Evolutionary conservation across 1,284 basidiomycete species (phyloP).

Genomic region (Trametes hirsuta): DNA sequence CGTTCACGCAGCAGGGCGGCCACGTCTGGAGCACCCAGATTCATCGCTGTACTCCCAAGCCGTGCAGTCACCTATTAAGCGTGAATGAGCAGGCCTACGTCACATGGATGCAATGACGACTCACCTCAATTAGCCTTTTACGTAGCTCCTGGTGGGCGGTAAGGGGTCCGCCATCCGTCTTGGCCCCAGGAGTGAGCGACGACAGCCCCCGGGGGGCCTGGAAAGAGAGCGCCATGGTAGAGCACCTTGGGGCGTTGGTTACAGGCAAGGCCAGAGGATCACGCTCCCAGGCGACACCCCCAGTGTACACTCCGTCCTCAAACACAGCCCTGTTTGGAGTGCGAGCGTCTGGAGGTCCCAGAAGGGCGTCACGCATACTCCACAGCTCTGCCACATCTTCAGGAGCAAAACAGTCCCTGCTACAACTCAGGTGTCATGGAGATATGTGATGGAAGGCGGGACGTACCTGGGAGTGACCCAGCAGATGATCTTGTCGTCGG

Average conservation of each 20-base stretch:
- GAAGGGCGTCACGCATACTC: not conserved
- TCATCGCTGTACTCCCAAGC: not conserved
- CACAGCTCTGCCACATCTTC: not conserved
- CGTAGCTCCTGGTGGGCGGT: not conserved
- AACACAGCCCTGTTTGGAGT: not conserved
- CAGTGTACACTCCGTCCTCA: not conserved
- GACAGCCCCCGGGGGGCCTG: not conserved
- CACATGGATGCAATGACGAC: not conserved
- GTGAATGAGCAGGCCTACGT: not conserved
- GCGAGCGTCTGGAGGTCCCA: not conserved
- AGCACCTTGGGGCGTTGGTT: not conserved
- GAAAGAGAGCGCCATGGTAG: not conserved
- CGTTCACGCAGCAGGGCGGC: not conserved
- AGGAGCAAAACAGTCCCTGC: not conserved
- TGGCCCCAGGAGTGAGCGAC: not conserved
- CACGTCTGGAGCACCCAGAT: not conserved
- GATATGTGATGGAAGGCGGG: too few species aligned
- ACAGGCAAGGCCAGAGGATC: not conserved
- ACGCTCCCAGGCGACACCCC: not conserved
- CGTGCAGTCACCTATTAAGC: not conserved
- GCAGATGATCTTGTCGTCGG: too few species aligned
- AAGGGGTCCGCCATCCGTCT: not conserved
- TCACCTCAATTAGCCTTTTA: not conserved
- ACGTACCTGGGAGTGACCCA: too few species aligned
- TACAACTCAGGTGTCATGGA: too few species aligned